Evolutionary conservation across 1,284 basidiomycete species (phyloP).

Genomic region (Tilletia setariae): DNA sequence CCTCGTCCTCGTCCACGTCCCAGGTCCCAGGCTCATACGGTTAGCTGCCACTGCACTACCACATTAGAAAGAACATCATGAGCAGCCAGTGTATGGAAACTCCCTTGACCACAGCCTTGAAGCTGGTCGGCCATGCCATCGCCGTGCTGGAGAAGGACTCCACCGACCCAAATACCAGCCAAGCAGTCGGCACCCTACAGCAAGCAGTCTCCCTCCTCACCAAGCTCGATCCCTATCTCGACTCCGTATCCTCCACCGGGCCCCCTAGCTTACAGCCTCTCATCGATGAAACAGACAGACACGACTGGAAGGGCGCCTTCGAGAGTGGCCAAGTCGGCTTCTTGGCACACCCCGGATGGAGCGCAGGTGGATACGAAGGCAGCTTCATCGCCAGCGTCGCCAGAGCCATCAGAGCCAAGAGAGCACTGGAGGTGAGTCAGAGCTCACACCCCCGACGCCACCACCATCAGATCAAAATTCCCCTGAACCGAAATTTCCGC

Average conservation of each 20-base stretch:
- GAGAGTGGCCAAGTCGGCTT: conserved; percentile 26
- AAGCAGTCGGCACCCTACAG: conserved; percentile 25
- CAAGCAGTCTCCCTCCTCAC: conserved; percentile 29
- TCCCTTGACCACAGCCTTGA: conserved; percentile 29
- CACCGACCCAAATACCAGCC: not conserved
- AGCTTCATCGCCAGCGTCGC: conserved; percentile 37
- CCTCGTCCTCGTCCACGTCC: too few species aligned
- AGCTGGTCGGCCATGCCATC: conserved; percentile 24
- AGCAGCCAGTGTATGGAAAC: conserved; percentile 22
- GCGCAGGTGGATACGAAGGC: conserved; percentile 40
- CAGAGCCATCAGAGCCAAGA: conserved; percentile 27
- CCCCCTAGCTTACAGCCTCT: conserved; percentile 27
- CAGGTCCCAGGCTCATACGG: too few species aligned
- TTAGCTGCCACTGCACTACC: too few species aligned
- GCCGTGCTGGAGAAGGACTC: conserved; percentile 17
- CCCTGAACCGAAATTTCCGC: too few species aligned
- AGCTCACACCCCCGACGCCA: too few species aligned
- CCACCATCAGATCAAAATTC: too few species aligned
- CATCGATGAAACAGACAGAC: conserved; percentile 32
- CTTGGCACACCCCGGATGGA: conserved; percentile 29
- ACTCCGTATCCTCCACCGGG: conserved; percentile 26
- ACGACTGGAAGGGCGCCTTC: conserved; percentile 37
- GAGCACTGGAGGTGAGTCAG: conserved; percentile 34
- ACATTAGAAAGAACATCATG: not conserved
- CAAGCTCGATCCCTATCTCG: conserved; percentile 35